Percentiles rank a stretch among this genome's conserved stretches.
phyloP scores from a whole-genome alignment of 495 filamentous ascomycete species.

The Annulohypoxylon nitens region DNA sequence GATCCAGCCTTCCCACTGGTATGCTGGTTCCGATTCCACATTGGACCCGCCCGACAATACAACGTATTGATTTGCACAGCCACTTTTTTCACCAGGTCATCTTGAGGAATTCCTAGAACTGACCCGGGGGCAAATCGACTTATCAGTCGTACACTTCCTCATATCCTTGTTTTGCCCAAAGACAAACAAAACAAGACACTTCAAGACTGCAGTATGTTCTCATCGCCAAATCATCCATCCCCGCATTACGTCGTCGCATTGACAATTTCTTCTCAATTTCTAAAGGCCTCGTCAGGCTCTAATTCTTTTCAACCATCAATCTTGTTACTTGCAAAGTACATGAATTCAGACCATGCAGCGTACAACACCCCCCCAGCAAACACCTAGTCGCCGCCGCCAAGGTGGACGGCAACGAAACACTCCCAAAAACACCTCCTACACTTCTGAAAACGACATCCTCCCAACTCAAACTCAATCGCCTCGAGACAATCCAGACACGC shows the following conservation, averaged over 20 bases:
- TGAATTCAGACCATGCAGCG: conserved; percentile 49
- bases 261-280: conserved; percentile 23
- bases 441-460: conserved; percentile 63
- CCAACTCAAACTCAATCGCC: conserved; percentile 34
- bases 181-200: neutral
- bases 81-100: conserved; percentile 2
- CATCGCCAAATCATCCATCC: conserved; percentile 25
- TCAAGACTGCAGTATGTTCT: conserved; percentile 16
- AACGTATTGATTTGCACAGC: neutral
- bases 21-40: neutral
- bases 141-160: neutral
- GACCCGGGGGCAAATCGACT: conserved; percentile 1
- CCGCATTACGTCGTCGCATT: conserved; percentile 44
- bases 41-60: neutral
- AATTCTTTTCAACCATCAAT: conserved; percentile 23
- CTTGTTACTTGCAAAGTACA: conserved; percentile 30
- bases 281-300: conserved; percentile 14
- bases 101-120: neutral
- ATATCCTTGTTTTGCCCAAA: conserved; percentile 5
- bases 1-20: neutral
- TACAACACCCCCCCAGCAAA: conserved; percentile 48
- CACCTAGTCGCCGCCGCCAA: conserved; percentile 58
- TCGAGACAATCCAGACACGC: conserved; percentile 54
- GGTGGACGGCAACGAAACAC: conserved; percentile 53
- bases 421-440: conserved; percentile 58